Base-by-base conservation (phyloP, 2,329 filamentous ascomycete genomes). In the Colletotrichum phormii region DNA sequence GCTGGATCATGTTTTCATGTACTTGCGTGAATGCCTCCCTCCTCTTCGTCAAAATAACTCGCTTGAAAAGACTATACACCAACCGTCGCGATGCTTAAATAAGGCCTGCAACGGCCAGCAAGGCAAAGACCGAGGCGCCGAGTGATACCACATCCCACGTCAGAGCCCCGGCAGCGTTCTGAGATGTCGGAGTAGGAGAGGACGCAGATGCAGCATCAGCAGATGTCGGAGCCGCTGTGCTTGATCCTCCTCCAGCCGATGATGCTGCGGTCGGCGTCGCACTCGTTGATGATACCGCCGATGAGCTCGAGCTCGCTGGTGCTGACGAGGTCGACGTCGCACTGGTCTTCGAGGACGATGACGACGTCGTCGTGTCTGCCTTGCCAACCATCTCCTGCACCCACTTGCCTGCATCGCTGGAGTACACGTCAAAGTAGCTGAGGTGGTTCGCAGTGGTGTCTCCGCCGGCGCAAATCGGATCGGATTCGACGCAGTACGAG, bases 401-500 rank as follows among this genome's bases (percentile, higher is more conserved):
- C 71, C 71, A 73, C 33, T 71, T 67, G 12, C 71, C 71, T n/a
- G 67, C 71, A 9, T 65, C 62, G 15, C 22, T 24, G 8, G 67
- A 71, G 33, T 71, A 73, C 2, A 73, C 35, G 24, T 73, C 67
- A 49, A 73, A 73, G 68, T 84, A 84, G 74, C 82, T 82, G 11
- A 81, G 76, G 65, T 84, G 83, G 9, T 77, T 77, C 9, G 77
- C 78, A 3, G 79, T 77, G 3, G 75, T 76, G 29, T 81, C 74
- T 8, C 81, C 82, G 18, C 77, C 77, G 13, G 82, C 83, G 73
- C 84, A 85, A 67, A 84, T 80, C 2, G 83, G 82, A 65, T 85
- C 84, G 11, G 79, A 79, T 3, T 74, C 72, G 37, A 78, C 77
- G 70, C 83, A 84, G 77, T 83, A 84, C 15, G 78, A 79, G 61